Evolutionary conservation across 2,329 filamentous ascomycete genomes (phyloP).

Genomic region (Metarhizium album): DNA sequence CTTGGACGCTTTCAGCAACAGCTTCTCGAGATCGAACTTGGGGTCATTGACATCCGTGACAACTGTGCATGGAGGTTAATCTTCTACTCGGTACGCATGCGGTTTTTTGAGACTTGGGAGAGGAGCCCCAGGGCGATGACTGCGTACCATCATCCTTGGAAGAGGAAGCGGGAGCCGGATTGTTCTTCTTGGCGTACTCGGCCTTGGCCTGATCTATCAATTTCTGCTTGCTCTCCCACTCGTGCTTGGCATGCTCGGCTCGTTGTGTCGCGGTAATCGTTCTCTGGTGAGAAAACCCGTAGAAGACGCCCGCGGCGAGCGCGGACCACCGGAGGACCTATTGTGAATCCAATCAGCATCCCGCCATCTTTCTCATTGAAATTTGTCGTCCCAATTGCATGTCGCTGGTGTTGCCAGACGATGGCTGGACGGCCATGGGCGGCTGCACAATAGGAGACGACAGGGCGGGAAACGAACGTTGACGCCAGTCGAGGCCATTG

Average conservation of each 20-base stretch:
- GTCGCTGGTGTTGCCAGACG: slow-evolving; percentile 11
- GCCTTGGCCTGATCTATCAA: slow-evolving; percentile 90
- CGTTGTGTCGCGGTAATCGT: slow-evolving; percentile 64
- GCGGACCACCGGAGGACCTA: slow-evolving; percentile 97
- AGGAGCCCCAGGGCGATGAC: background rate
- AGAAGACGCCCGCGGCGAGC: slow-evolving; percentile 83
- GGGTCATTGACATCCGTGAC: slow-evolving; percentile 62
- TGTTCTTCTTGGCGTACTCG: slow-evolving; percentile 72
- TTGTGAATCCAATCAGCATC: slow-evolving; percentile 19
- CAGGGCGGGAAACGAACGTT: slow-evolving; percentile 40
- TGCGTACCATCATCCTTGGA: slow-evolving; percentile 21
- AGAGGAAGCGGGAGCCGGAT: slow-evolving; percentile 30
- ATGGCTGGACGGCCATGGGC: slow-evolving; percentile 2
- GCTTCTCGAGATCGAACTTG: slow-evolving; percentile 89
- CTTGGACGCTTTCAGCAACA: slow-evolving; percentile 52
- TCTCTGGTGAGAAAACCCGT: slow-evolving; percentile 90
- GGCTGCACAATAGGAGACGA: slow-evolving; percentile 13
- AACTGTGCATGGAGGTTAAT: slow-evolving; percentile 14
- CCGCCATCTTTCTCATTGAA: background rate
- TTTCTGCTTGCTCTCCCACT: slow-evolving; percentile 83
- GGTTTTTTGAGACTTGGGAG: background rate
- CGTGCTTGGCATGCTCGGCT: slow-evolving; percentile 59
- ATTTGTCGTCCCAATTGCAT: background rate
- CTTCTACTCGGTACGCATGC: background rate
- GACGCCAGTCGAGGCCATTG: slow-evolving; percentile 59